A percentile compares a stretch with the other conserved stretches of the same genome.
These are phyloP conservation scores for Phialocephala sp. DNA, from an alignment of 2,329 filamentous ascomycete species.

Conservation along the genomic window DNA sequence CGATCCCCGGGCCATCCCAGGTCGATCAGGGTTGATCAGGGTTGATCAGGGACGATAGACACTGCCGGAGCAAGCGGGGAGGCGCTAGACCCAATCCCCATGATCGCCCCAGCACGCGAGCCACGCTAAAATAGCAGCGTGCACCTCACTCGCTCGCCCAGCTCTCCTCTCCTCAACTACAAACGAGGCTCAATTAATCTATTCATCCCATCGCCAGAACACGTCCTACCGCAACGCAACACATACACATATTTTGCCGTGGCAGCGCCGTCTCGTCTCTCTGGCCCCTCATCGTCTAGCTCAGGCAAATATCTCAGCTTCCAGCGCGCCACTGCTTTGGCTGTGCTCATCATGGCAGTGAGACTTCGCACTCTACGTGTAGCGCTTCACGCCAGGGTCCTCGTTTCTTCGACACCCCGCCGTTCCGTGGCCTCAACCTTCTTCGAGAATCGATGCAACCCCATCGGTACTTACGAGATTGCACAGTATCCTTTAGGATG, in stretches of 20 bases:
- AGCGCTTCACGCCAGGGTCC: background rate
- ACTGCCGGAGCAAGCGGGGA: background rate
- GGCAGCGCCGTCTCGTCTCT: background rate
- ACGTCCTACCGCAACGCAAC: background rate
- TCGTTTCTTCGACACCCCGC: background rate
- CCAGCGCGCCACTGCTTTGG: background rate
- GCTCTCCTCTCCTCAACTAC: background rate
- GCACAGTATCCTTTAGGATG: background rate
- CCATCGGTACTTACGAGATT: slow-evolving; percentile 7
- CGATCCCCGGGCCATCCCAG: no score
- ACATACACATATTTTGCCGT: slow-evolving; percentile 7
- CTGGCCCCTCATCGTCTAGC: background rate
- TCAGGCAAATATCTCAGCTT: slow-evolving; percentile 10
- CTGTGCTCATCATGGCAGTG: background rate
- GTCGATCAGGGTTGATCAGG: no score
- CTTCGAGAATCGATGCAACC: background rate
- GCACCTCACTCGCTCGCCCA: background rate
- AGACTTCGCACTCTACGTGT: background rate
- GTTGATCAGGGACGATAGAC: no score
- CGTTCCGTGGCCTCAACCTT: background rate
- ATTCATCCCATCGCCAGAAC: slow-evolving; percentile 6
- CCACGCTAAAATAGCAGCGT: background rate
- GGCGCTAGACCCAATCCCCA: background rate
- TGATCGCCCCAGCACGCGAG: background rate
- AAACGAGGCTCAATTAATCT: slow-evolving; percentile 3